Evolutionary conservation across 2,329 filamentous ascomycete genomes (phyloP), one percentile per base, ranked within the genome.

Genomic region (Aspergillus glaucus): DNA sequence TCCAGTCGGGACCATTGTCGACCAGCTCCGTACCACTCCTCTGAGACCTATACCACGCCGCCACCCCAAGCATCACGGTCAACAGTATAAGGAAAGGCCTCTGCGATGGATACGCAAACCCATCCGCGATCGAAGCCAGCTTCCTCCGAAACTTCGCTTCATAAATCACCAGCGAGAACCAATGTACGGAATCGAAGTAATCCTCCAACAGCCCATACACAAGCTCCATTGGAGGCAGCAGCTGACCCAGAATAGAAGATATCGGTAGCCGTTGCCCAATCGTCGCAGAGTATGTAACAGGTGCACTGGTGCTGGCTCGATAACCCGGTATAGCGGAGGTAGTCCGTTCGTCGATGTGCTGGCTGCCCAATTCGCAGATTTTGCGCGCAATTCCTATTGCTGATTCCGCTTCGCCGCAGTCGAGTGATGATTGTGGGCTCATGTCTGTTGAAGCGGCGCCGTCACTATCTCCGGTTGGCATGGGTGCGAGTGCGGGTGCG

Each of bases 161-260:
- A 46, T 68, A 69, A 15, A 75, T 59, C 1, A 70, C 69, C 3
- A 74, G 58, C 14, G 70, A 73, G 47, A 75, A 74, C 71, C 71
- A 75, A 54, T 74, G 70, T 14, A 75, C 64, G 2, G 68, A 55
- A 44, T 66, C 60, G 45, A 73, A 70, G 44, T 74, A 74, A 15
- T 68, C 62, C 47, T 72, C 69, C 8, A 74, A 43, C 2, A 72
- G 56, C 15, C 57, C 48, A n/a, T 61, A 51, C 39, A 68, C 59
- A 5, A 62, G 39, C 1, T 63, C 51, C 8, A 55, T 50, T 1
- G 61, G 39, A 5, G 70, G 70, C 12, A 72, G 46, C 6, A 56
- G 43, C 37, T 54, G 53, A 3, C 60, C 59, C 6, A 71, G 28
- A 2, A 69, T 54, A 24, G 55, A 52, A 17, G 57, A 50, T n/a